Base-by-base conservation (phyloP, 2,329 filamentous ascomycete species). In the Lasiodiplodia sp. region DNA sequence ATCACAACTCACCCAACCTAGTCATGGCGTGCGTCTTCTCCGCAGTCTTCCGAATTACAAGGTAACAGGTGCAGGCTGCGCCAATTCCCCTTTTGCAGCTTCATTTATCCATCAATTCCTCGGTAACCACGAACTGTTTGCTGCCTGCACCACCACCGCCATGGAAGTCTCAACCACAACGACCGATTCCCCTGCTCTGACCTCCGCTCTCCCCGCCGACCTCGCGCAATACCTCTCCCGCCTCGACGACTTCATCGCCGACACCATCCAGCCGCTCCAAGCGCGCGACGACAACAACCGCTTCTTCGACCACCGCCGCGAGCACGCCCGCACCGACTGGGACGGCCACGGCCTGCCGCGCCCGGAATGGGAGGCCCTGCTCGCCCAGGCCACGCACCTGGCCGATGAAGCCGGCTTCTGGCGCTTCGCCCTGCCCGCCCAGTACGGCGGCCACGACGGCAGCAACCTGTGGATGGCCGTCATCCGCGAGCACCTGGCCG, bases 281-380 rank as follows among this genome's bases (percentile, higher is more conserved):
- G 77, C 84, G 70, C 77, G 79, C 28, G 77, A 86, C 73, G 86
- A 89, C 75, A 90, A 90, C 74, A 81, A 87, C 67, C 85, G 87
- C 69, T 90, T 90, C 83, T 90, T 90, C 78, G 87, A 90, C 76
- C 86, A 90, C 76, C 84, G 88, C 21, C 86, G 88, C 71, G 88
- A 90, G 72, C 83, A 89, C 73, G 80, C 86, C 7, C 85, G 88
- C 40, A 90, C 88, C 1, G 83, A 90, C 73, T 90, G 87, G 86
- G 83, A 86, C 66, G 83, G 84, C 51, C 79, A 81, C 68, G 87
- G 88, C 2, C 80, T 89, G 2, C 88, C 88, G 0, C 82, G 82
- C 6, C 76, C 81, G 55, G 87, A 89, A 72, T 90, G 87, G 88
- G 87, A 90, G 72, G 78, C 80, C 1, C 77, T 90, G 0, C 79